phyloP scores from a whole-genome alignment of 2,329 filamentous ascomycete species.

The Hymenoscyphus repandus region DNA sequence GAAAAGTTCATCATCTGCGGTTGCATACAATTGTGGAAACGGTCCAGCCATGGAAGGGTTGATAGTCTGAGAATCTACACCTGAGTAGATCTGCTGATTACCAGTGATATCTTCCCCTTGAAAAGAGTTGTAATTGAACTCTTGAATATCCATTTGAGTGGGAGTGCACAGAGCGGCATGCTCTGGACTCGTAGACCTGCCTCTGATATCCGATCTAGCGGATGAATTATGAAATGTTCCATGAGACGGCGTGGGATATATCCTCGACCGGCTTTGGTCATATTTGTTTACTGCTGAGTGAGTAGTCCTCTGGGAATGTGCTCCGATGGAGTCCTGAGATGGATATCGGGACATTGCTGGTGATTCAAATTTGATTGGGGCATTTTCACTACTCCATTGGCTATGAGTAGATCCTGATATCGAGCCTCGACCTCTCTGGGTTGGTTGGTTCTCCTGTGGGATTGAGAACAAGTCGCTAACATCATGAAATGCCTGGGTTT shows the following conservation, averaged over 20 bases:
- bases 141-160: slow-evolving; percentile 26
- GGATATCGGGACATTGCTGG: slow-evolving; percentile 26
- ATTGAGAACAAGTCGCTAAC: slow-evolving; percentile 19
- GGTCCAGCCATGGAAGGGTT: slow-evolving; percentile 20
- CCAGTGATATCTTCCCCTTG: slow-evolving; percentile 24
- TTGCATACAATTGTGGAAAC: slow-evolving; percentile 22
- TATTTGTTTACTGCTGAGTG: slow-evolving; percentile 22
- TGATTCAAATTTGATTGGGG: slow-evolving; percentile 22
- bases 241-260: slow-evolving; percentile 25
- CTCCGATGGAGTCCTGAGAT: slow-evolving; percentile 28
- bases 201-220: slow-evolving; percentile 28
- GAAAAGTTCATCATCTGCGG: slow-evolving; percentile 20
- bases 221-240: slow-evolving; percentile 30
- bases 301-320: slow-evolving; percentile 25
- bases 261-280: slow-evolving; percentile 28
- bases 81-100: slow-evolving; percentile 19
- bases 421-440: slow-evolving; percentile 15
- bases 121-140: slow-evolving; percentile 25
- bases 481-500: slow-evolving; percentile 28
- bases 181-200: slow-evolving; percentile 29
- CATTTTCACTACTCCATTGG: slow-evolving; percentile 25
- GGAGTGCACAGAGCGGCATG: slow-evolving; percentile 26
- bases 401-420: slow-evolving; percentile 16
- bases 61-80: slow-evolving; percentile 14
- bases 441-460: slow-evolving; percentile 19